Conservation (phyloP, 305 asterid species). For the Fraxinus xanthoxyloides region DNA sequence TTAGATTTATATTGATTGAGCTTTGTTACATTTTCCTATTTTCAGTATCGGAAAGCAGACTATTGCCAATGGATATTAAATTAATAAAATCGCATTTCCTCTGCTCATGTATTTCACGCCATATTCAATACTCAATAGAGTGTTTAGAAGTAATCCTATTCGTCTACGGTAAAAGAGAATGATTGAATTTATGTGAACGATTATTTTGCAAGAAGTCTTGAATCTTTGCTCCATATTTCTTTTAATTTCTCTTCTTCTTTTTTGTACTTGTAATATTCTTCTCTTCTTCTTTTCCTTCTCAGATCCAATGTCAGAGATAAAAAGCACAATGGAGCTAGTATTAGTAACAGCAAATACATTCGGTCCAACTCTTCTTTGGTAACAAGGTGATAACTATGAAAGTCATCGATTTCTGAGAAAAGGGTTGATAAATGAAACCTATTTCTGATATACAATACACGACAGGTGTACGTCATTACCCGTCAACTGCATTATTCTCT, state of each 20-base stretch:
- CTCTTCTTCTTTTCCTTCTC: not conserved
- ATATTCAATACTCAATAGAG: not conserved
- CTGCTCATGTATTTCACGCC: not conserved
- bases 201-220: not conserved
- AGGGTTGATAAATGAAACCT: not conserved
- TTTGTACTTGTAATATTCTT: not conserved
- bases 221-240: not conserved
- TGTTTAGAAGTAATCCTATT: not conserved
- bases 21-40: not conserved
- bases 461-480: not conserved
- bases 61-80: not conserved
- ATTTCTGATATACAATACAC: not conserved
- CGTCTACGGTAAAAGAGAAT: not conserved
- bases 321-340: not conserved
- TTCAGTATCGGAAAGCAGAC: not conserved
- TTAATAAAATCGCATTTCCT: not conserved
- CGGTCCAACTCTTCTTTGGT: not conserved
- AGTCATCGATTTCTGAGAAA: not conserved
- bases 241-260: not conserved
- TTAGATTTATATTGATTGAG: not conserved
- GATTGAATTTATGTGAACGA: not conserved
- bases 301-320: not conserved
- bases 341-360: not conserved
- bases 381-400: not conserved
- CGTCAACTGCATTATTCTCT: not conserved